Conservation (phyloP, 352 stramenopile species). For the Pythium folliculosum region DNA sequence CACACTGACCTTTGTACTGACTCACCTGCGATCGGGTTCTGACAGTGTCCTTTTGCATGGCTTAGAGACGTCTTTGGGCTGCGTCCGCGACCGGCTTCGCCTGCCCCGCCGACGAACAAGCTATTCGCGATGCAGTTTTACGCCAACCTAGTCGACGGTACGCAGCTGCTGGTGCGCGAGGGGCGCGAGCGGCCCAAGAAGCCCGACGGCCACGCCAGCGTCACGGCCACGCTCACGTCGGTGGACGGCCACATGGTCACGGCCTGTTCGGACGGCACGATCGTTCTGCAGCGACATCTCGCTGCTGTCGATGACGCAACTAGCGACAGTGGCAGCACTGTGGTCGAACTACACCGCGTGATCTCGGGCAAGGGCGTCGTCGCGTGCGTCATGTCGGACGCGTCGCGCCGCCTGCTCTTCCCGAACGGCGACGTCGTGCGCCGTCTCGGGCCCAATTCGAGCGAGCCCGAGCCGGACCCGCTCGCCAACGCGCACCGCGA, state of each 20-base stretch:
- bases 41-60: not conserved
- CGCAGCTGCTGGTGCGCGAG: conserved; percentile 44
- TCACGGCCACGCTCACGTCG: conserved; percentile 51
- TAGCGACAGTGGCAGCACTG: not conserved
- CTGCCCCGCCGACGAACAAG: not conserved
- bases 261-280: conserved; percentile 59
- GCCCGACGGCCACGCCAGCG: conserved; percentile 47
- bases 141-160: conserved; percentile 56
- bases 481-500: conserved; percentile 6
- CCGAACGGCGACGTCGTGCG: conserved; percentile 45
- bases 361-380: conserved; percentile 61
- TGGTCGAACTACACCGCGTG: conserved; percentile 44
- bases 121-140: conserved; percentile 48
- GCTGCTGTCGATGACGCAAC: not conserved
- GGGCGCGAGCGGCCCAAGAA: conserved; percentile 41
- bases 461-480: not conserved
- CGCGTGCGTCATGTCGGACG: conserved; percentile 45
- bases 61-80: conserved; percentile 67
- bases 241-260: conserved; percentile 54
- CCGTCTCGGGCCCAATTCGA: not conserved
- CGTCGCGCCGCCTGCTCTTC: conserved; percentile 42
- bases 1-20: not conserved
- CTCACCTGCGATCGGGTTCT: too few relatives aligned
- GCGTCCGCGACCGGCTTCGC: conserved; percentile 23
- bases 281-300: conserved; percentile 38